Percentiles rank a stretch among this genome's conserved stretches.
phyloP scores from a whole-genome alignment of 169 alveolate genomes.

The Eimeria acervulina region DNA sequence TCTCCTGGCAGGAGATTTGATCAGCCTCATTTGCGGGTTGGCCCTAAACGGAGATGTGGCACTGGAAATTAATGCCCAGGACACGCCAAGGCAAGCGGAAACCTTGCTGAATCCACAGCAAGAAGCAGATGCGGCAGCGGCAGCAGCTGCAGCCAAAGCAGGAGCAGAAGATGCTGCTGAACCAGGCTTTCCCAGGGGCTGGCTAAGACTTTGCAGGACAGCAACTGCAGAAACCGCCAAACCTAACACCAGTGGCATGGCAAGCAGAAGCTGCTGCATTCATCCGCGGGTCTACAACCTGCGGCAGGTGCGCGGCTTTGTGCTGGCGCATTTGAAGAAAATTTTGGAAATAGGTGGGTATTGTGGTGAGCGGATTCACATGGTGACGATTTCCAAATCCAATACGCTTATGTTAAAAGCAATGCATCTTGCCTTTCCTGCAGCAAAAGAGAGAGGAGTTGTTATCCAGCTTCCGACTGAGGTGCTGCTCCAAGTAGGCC shows the following conservation, averaged over 20 bases:
- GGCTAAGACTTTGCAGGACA: constrained; percentile 58
- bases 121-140: constrained; percentile 70
- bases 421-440: not conserved
- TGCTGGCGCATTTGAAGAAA: constrained; percentile 29
- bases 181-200: constrained; percentile 38
- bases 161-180: constrained; percentile 39
- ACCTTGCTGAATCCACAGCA: not conserved
- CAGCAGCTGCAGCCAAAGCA: constrained; percentile 70
- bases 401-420: not conserved
- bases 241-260: not conserved
- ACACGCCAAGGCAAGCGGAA: not conserved
- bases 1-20: constrained; percentile 63
- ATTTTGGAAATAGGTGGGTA: constrained; percentile 72
- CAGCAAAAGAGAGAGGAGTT: constrained; percentile 54
- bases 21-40: constrained; percentile 65
- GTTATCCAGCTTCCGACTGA: constrained; percentile 54
- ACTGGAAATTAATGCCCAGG: not conserved
- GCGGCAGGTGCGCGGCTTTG: constrained; percentile 31
- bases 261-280: not conserved
- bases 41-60: constrained; percentile 60
- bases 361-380: not conserved
- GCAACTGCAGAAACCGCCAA: constrained; percentile 2
- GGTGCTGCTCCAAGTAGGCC: constrained; percentile 37
- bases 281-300: constrained; percentile 43
- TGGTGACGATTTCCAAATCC: not conserved